Percentiles rank a stretch among this genome's conserved stretches.
These are phyloP conservation scores for Pelargonium fulgidum DNA, from an alignment of 441 rosid species.

Conservation along the genomic window DNA sequence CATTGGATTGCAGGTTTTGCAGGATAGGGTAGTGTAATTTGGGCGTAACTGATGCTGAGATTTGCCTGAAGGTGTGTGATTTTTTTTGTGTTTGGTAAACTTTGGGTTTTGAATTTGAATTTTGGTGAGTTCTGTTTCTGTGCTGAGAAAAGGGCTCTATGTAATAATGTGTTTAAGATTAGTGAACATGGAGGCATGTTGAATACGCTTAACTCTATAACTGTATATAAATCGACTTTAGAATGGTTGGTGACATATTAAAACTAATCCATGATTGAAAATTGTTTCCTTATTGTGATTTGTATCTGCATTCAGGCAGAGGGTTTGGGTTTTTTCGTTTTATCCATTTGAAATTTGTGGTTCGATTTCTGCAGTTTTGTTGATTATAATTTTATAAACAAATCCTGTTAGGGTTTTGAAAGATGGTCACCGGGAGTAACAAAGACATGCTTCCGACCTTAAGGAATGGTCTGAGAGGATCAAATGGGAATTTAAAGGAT, in stretches of 20 bases:
- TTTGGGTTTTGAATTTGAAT: background rate
- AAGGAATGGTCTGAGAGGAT: slow-evolving; percentile 39
- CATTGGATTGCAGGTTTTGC: slow-evolving; percentile 3
- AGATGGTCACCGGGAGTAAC: slow-evolving; percentile 51
- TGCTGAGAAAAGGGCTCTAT: background rate
- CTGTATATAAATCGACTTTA: background rate
- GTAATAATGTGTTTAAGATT: background rate
- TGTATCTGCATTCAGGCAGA: background rate
- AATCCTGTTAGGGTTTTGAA: slow-evolving; percentile 10
- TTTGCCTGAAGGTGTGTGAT: slow-evolving; percentile 8
- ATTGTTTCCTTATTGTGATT: background rate
- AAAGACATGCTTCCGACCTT: slow-evolving; percentile 47
- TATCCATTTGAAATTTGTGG: background rate
- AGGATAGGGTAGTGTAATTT: background rate
- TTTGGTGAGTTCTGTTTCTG: slow-evolving; percentile 4
- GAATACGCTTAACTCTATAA: background rate
- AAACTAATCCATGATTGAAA: background rate
- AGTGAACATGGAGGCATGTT: background rate
- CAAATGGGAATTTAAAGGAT: slow-evolving; percentile 51
- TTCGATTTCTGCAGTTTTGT: background rate
- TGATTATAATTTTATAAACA: background rate
- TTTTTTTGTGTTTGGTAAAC: background rate
- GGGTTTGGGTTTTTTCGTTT: background rate
- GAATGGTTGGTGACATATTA: background rate
- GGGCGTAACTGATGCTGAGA: background rate